Percentiles rank a stretch among this genome's conserved stretches.
These are phyloP conservation scores for Boletus hoseneyae DNA, from an alignment of 1,284 basidiomycete genomes.

Conservation along the genomic window DNA sequence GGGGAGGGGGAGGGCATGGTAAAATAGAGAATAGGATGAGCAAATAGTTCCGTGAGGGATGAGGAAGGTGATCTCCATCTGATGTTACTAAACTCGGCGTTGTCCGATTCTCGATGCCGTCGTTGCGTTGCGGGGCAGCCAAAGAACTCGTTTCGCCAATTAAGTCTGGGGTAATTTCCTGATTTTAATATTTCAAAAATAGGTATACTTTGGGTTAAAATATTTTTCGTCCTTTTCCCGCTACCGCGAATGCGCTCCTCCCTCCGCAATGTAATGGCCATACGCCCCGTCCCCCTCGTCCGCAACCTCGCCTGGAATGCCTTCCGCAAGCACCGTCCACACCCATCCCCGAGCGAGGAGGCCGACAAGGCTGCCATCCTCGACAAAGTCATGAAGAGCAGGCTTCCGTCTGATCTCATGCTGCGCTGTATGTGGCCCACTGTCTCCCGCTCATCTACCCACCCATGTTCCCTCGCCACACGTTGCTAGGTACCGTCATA, in stretches of 20 bases:
- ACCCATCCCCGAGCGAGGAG: slow-evolving; percentile 51
- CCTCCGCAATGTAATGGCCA: slow-evolving; percentile 30
- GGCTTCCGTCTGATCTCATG: slow-evolving; percentile 78
- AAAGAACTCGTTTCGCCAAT: slow-evolving; percentile 2
- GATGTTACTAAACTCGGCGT: slow-evolving; percentile 26
- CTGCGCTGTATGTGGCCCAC: slow-evolving; percentile 62
- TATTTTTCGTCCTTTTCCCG: slow-evolving; percentile 27
- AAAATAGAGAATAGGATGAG: slow-evolving; percentile 14
- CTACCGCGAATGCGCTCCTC: slow-evolving; percentile 17
- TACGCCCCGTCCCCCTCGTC: background rate
- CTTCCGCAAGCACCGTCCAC: slow-evolving; percentile 25
- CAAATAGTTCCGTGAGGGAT: slow-evolving; percentile 30
- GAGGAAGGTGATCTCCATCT: slow-evolving; percentile 28
- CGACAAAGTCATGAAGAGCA: slow-evolving; percentile 77
- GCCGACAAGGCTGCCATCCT: slow-evolving; percentile 70
- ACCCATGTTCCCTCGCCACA: slow-evolving; percentile 9
- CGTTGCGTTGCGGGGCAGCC: slow-evolving; percentile 17
- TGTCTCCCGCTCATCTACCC: slow-evolving; percentile 1
- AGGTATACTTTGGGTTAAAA: slow-evolving; percentile 11
- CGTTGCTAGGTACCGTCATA: slow-evolving; percentile 72
- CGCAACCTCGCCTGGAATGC: slow-evolving; percentile 30
- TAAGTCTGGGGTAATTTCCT: slow-evolving; percentile 15
- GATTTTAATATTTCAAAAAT: slow-evolving; percentile 19
- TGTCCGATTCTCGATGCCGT: slow-evolving; percentile 14
- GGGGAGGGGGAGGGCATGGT: background rate